Evolutionary conservation across 2,329 filamentous ascomycete species (phyloP).

Genomic region (Curvularia sp.): DNA sequence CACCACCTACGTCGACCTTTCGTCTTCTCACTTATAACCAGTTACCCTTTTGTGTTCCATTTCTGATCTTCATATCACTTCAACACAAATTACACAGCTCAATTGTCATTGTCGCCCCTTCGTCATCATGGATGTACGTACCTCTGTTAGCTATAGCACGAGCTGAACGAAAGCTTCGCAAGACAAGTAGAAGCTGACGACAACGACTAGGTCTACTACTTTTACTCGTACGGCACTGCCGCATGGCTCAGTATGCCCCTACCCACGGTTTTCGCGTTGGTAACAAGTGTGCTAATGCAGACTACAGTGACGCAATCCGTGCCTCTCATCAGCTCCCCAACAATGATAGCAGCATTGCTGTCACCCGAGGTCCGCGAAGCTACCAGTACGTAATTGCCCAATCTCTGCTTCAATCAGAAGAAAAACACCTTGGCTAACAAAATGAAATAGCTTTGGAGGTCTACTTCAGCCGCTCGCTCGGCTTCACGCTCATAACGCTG

Average conservation of each 20-base stretch:
- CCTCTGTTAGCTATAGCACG: background rate
- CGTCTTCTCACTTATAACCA: conserved; percentile 4
- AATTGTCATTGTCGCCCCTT: background rate
- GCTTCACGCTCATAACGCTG: conserved; percentile 70
- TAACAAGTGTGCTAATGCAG: conserved; percentile 15
- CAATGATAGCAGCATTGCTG: conserved; percentile 67
- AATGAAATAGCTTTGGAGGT: conserved; percentile 64
- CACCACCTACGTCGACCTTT: conserved; percentile 9
- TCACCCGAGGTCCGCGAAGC: conserved; percentile 64
- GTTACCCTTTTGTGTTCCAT: background rate
- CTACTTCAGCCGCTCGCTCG: conserved; percentile 77
- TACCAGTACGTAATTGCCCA: conserved; percentile 55
- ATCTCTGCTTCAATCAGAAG: background rate
- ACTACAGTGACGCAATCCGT: conserved; percentile 53
- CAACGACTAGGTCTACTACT: conserved; percentile 50
- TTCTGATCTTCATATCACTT: background rate
- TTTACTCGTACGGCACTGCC: conserved; percentile 55
- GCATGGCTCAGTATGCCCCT: conserved; percentile 50
- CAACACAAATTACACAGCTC: background rate
- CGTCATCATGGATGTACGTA: conserved; percentile 17
- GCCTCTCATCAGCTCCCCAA: conserved; percentile 66
- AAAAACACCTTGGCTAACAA: background rate
- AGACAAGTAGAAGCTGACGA: conserved; percentile 22
- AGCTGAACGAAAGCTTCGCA: background rate
- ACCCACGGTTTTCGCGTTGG: too few species aligned